Conservation (phyloP, 108 stramenopile species). For the Nitzschia sp. region DNA sequence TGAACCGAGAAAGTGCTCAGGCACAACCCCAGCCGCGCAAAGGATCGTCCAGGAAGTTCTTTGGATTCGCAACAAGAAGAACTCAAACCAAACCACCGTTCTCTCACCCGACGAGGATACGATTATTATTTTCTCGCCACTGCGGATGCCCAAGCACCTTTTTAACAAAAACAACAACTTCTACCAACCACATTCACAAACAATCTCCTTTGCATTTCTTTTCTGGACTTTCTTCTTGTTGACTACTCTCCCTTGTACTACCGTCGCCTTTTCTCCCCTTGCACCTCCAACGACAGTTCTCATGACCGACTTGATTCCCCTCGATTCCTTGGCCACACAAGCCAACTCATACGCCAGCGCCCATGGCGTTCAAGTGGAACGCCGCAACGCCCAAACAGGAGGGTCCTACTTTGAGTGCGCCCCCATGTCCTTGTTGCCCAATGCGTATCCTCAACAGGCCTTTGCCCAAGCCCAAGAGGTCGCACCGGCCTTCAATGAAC, state of each 20-base stretch:
- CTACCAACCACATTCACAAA: background rate
- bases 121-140: too few relatives aligned
- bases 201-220: background rate
- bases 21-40: background rate
- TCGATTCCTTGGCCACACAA: conserved; percentile 37
- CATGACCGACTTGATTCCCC: conserved; percentile 18
- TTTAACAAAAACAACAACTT: background rate
- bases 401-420: conserved; percentile 68
- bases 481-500: conserved; percentile 71
- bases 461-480: conserved; percentile 61
- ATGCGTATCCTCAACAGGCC: conserved; percentile 64
- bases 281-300: background rate
- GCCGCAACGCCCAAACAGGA: background rate
- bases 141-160: too few relatives aligned
- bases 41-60: conserved; percentile 3
- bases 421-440: conserved; percentile 86
- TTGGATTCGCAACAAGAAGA: background rate
- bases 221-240: background rate
- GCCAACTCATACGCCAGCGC: conserved; percentile 64
- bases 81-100: background rate
- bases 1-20: background rate
- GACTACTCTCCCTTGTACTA: background rate
- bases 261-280: background rate
- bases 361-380: conserved; percentile 63
- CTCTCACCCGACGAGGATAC: too few relatives aligned